A percentile compares a stretch with the other conserved stretches of the same genome.
These are phyloP conservation scores for Fusarium gaditjirri DNA, from an alignment of 2,329 filamentous ascomycete genomes.

Conservation along the genomic window DNA sequence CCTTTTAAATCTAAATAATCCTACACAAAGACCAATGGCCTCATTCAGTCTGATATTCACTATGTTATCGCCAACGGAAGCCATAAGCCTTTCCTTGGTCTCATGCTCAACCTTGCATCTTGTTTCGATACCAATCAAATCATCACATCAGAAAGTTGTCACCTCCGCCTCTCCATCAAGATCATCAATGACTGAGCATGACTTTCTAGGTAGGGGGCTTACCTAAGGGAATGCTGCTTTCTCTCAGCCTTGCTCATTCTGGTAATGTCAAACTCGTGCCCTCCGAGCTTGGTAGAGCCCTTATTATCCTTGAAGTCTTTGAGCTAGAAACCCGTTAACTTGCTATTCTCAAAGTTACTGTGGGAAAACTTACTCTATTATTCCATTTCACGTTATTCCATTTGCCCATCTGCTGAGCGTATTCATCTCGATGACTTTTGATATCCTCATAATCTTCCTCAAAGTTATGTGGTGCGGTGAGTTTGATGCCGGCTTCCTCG, in stretches of 20 bases:
- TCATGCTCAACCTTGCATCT: too few relatives aligned
- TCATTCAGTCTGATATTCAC: not conserved
- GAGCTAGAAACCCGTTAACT: not conserved
- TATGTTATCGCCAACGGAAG: not conserved
- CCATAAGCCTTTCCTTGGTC: too few relatives aligned
- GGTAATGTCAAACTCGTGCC: slow-evolving; percentile 9
- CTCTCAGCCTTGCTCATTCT: slow-evolving; percentile 5
- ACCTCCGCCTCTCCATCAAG: too few relatives aligned
- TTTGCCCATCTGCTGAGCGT: slow-evolving; percentile 1
- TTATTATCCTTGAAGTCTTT: not conserved
- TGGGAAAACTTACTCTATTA: not conserved
- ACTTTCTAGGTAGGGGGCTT: not conserved
- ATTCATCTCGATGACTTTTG: not conserved
- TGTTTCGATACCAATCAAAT: too few relatives aligned
- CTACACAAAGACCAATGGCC: too few relatives aligned
- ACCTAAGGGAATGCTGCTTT: not conserved
- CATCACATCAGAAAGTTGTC: too few relatives aligned
- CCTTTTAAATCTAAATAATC: not conserved
- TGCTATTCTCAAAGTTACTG: too few relatives aligned
- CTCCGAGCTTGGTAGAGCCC: not conserved
- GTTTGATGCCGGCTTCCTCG: slow-evolving; percentile 12
- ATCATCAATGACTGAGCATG: not conserved
- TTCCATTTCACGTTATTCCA: slow-evolving; percentile 20
- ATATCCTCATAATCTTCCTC: not conserved
- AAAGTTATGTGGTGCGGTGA: slow-evolving; percentile 1